These are phyloP conservation scores for Aulographum hederae DNA, from an alignment of 2,329 filamentous ascomycete species.

Conservation along the genomic window DNA sequence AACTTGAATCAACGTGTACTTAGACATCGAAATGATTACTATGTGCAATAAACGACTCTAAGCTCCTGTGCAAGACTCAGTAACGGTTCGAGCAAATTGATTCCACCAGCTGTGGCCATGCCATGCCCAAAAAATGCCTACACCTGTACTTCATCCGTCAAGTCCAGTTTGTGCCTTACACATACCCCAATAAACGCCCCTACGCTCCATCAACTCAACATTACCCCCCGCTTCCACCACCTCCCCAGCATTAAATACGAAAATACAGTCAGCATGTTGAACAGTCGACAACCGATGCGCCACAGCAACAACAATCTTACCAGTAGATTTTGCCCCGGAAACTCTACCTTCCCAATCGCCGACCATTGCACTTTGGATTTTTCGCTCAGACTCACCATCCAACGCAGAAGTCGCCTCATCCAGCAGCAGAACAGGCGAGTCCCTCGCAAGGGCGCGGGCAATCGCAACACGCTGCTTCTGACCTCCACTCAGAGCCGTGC, in stretches of 20 bases:
- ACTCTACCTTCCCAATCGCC: constrained; percentile 15
- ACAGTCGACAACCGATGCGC: constrained; percentile 24
- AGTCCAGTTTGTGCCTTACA: no score
- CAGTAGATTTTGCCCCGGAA: no score
- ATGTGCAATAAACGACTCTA: no score
- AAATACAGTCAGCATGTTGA: constrained; percentile 22
- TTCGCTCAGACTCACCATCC: constrained; percentile 25
- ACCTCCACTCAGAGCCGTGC: constrained; percentile 24
- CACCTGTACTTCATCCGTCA: no score
- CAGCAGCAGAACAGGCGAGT: constrained; percentile 26
- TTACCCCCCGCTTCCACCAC: constrained; percentile 31
- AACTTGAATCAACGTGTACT: no score
- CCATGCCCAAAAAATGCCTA: no score
- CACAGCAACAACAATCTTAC: constrained; percentile 25
- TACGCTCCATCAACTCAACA: constrained; percentile 24
- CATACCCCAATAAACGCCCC: background rate
- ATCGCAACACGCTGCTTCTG: constrained; percentile 28
- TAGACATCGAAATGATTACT: no score
- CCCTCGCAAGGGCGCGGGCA: constrained; percentile 25
- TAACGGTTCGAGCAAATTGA: no score
- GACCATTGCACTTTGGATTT: constrained; percentile 22
- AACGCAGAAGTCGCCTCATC: constrained; percentile 29
- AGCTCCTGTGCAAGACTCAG: no score
- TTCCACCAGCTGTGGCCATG: no score
- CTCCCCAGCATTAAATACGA: constrained; percentile 28